Percentiles rank a stretch among this genome's conserved stretches.
Conservation (phyloP, 2,329 filamentous ascomycete species). For the Colletotrichum tanaceti region DNA sequence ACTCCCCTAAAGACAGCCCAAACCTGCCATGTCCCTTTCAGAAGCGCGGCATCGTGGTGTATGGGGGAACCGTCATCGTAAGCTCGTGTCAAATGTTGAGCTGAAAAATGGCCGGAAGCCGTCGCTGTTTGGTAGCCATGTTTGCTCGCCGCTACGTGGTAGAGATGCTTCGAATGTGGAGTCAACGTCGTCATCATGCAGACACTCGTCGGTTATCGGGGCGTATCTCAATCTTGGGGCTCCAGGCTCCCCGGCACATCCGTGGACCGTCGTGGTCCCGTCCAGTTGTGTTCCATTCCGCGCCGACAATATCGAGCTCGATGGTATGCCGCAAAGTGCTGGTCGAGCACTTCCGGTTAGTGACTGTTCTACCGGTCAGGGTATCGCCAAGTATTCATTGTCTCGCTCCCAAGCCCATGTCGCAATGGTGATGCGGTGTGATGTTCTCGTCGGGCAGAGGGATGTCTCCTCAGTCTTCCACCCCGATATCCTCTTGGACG, state of each 20-base stretch:
- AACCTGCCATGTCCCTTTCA: no score
- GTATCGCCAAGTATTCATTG: neutral
- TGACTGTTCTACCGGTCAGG: neutral
- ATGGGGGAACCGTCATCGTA: no score
- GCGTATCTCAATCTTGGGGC: neutral
- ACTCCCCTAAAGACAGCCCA: no score
- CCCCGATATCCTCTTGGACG: constrained; percentile 50
- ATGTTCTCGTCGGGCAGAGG: no score
- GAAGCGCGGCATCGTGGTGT: no score
- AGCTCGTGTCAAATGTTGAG: neutral
- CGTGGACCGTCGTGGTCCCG: neutral
- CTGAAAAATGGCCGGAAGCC: neutral
- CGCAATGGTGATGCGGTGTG: neutral
- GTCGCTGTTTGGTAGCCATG: neutral
- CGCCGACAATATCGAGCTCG: neutral
- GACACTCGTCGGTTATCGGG: neutral
- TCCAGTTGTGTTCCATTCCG: neutral
- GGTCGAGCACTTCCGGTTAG: neutral
- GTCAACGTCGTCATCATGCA: no score
- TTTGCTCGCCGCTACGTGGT: no score
- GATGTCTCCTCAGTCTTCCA: constrained; percentile 47
- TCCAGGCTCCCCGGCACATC: neutral
- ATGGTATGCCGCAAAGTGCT: no score
- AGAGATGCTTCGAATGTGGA: neutral
- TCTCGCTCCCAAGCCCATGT: neutral